Base-by-base conservation (phyloP, 2,329 filamentous ascomycete genomes). In the Hypoxylon rubiginosum region DNA sequence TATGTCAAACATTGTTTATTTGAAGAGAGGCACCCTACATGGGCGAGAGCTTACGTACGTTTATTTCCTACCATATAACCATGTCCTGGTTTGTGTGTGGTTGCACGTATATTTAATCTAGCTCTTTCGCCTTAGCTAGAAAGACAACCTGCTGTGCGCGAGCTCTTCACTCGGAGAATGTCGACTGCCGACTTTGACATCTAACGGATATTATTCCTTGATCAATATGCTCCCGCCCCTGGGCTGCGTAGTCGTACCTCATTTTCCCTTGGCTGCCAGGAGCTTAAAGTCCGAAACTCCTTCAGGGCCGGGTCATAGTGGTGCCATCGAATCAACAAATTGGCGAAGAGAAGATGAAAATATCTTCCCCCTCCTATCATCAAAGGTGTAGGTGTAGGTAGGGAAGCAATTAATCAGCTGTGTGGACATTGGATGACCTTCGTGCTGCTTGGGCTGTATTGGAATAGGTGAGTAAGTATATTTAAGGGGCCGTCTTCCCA, bases 1-100 rank as follows among this genome's bases (percentile, higher is more conserved):
- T 54, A 67, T 55, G 46, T 45, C 34, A 51, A 59, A 64, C 58
- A 55, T 50, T 48, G 28, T 51, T 56, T 21, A 60, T 57, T 63
- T 10, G 52, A 61, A 49, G 57, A 50, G 49, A 55, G 55, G 50
- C 34, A 58, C n/a, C 32, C 24, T 49, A 30, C 43, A 46, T 66
- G 48, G n/a, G 30, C 28, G 28, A 58, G 30, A 11, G 34, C 43
- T 50, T 41, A 46, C 43, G 28, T 34, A 28, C 28, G 45, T 48
- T 50, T 9, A 1, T n/a, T 34, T 5, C 26, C 24, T 24, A 10
- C 8, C 19, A 8, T 13, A 43, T 13, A 43, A 43, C 6, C 24
- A 17, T 28, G 15, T 17, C 15, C 48, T 52, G 9, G 30, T 39
- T 52, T 17, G 34, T 21, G 36, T 21, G 50, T 24, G 30, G 30